Conservation (phyloP, 2,329 filamentous ascomycete species). For the Ampelomyces quisqualis region DNA sequence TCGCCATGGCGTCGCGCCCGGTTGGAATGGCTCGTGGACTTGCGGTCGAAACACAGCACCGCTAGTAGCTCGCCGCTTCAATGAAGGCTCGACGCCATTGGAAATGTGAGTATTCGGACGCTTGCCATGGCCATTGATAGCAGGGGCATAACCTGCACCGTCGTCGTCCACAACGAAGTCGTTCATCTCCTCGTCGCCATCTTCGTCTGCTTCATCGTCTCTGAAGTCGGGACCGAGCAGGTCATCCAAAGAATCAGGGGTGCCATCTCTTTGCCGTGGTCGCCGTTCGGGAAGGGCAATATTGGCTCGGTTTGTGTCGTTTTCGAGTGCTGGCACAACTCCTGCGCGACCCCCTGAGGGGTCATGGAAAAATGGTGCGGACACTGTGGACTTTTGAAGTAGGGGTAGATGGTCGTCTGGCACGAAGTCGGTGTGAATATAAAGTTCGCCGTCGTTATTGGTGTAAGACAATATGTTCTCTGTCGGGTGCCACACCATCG, state of each 20-base stretch:
- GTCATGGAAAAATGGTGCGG: conserved; percentile 84
- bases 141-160: conserved; percentile 78
- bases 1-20: conserved; percentile 92
- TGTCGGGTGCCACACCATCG: conserved; percentile 85
- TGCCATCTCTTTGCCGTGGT: conserved; percentile 56
- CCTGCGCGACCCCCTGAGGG: conserved; percentile 68
- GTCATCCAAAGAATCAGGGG: conserved; percentile 76
- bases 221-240: conserved; percentile 66
- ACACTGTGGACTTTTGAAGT: conserved; percentile 61
- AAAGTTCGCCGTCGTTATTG: conserved; percentile 88
- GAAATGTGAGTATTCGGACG: conserved; percentile 54
- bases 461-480: conserved; percentile 90
- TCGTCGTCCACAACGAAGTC: conserved; percentile 96
- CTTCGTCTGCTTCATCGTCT: conserved; percentile 50
- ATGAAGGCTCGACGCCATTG: conserved; percentile 46
- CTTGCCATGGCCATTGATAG: conserved; percentile 63
- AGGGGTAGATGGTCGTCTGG: conserved; percentile 52
- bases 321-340: conserved; percentile 57
- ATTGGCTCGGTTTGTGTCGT: conserved; percentile 57
- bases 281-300: conserved; percentile 53
- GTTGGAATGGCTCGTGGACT: conserved; percentile 84
- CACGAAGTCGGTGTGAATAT: conserved; percentile 74
- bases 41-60: conserved; percentile 58
- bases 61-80: conserved; percentile 55
- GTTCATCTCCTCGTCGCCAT: conserved; percentile 53